These are phyloP conservation scores for Cymbopogon flexuosus DNA, from an alignment of 202 grass and related monocot genomes.

Conservation along the genomic window DNA sequence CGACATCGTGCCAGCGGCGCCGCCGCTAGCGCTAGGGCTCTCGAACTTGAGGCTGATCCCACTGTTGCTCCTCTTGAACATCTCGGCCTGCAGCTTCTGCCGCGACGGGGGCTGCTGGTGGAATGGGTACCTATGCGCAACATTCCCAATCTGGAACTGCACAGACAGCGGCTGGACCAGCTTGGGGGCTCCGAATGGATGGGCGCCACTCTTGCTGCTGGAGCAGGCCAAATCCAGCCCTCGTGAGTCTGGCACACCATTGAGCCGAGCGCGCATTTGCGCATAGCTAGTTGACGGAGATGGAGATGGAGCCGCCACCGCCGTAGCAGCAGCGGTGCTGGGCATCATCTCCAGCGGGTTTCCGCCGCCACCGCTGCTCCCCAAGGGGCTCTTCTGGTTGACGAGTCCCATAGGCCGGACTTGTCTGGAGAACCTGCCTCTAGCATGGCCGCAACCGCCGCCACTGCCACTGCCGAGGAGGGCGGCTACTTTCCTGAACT, in stretches of 20 bases:
- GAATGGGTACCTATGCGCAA: constrained; percentile 43
- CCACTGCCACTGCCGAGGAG: constrained; percentile 43
- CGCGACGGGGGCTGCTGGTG: constrained; percentile 46
- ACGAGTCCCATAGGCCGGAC: constrained; percentile 22
- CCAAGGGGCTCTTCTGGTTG: constrained; percentile 47
- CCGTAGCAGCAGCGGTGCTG: not conserved
- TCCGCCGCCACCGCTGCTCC: not conserved
- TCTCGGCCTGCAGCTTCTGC: constrained; percentile 76
- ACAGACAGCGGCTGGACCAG: constrained; percentile 47
- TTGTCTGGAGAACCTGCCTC: constrained; percentile 46
- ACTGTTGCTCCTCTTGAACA: constrained; percentile 76
- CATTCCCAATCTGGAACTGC: constrained; percentile 54
- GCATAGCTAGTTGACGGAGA: constrained; percentile 41
- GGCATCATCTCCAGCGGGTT: constrained; percentile 9
- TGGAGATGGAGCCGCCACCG: not conserved
- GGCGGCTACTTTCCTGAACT: constrained; percentile 72
- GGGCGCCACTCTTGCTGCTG: constrained; percentile 16
- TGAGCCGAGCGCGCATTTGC: constrained; percentile 35
- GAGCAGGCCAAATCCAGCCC: constrained; percentile 40
- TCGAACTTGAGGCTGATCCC: constrained; percentile 80
- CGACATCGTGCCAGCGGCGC: constrained; percentile 45
- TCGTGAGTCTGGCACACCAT: not conserved
- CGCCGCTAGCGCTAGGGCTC: constrained; percentile 26
- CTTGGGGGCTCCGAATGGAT: constrained; percentile 38
- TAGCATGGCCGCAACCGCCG: constrained; percentile 38